Evolutionary conservation across 2,329 filamentous ascomycete species (phyloP), one percentile per base, ranked within the genome.

Genomic region (Cladosporium sp.): DNA sequence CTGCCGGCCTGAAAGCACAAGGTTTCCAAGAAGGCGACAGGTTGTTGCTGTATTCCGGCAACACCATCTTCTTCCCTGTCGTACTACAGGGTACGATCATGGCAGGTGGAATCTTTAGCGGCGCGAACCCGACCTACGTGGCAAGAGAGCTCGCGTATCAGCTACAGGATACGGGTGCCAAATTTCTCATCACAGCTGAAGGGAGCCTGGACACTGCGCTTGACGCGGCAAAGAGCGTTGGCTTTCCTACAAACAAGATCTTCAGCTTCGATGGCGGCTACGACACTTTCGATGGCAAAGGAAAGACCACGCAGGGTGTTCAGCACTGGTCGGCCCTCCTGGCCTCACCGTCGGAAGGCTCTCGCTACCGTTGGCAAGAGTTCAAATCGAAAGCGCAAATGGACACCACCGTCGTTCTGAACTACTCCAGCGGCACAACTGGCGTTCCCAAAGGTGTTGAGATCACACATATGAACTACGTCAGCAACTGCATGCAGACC

Each of bases 371-470:
- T 57, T 95, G 91, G 91, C 75, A 84, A 18, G 83, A 88, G 66
- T 83, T 82, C 57, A 72, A 81, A 0, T 76, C 79, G 0, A 80
- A 84, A 49, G 78, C 86, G 1, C 82, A 82, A 66, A 76, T 79
- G 28, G 70, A 83, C 64, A 82, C 83, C 5, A 85, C 86, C 1
- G 86, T 89, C 70, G 89, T 87, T 28, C 84, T 96, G 68, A 95
- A 96, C 77, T 96, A 94, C 78, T 91, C 87, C 69, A 89, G 86
- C 33, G 88, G 91, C 12, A 93, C 90, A 1, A 96, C 92, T 0
- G 92, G 92, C 7, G 83, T 92, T 4, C 91, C 92, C 11, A 96
- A 96, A 76, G 92, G 92, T 12, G 92, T 95, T 16, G 88, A 91
- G 78, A 90, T 95, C 69, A 87, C 88, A n/a, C 92, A 96, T 77